Percentiles rank a stretch among this genome's conserved stretches.
These are phyloP conservation scores for Paecilomyces niveus DNA, from an alignment of 2,329 filamentous ascomycete genomes.

Conservation along the genomic window DNA sequence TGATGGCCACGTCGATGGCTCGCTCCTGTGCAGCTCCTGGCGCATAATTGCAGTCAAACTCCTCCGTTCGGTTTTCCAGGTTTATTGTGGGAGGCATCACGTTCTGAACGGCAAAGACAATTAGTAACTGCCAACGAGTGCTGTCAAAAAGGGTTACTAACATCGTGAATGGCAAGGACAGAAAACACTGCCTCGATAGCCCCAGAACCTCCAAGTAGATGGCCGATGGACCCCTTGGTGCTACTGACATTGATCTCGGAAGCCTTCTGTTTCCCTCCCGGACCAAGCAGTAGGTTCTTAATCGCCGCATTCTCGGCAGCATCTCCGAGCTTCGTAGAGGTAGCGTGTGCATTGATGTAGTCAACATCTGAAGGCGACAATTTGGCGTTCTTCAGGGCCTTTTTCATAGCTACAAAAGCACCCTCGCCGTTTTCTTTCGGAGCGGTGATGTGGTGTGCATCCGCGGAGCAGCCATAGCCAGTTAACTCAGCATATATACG, in stretches of 20 bases:
- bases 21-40: conserved; percentile 63
- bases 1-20: conserved; percentile 66
- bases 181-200: conserved; percentile 85
- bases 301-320: conserved; percentile 82
- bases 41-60: conserved; percentile 80
- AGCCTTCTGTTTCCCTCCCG: conserved; percentile 57
- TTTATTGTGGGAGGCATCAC: conserved; percentile 82
- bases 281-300: conserved; percentile 65
- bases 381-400: conserved; percentile 65
- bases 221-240: conserved; percentile 88
- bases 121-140: conserved; percentile 8
- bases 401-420: conserved; percentile 76
- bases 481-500: conserved; percentile 80
- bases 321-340: conserved; percentile 79
- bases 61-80: conserved; percentile 56
- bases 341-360: conserved; percentile 95
- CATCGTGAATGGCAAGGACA: conserved; percentile 70
- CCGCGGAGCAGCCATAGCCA: conserved; percentile 85
- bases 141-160: conserved; percentile 28
- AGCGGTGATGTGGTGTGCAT: conserved; percentile 90
- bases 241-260: conserved; percentile 75
- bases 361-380: conserved; percentile 65
- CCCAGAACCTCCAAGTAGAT: conserved; percentile 84
- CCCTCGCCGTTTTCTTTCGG: conserved; percentile 76
- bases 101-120: conserved; percentile 46